Evolutionary conservation across 169 alveolate genomes (phyloP), one percentile per base, ranked within the genome.

Genomic region (Cryptosporidium sp.): DNA sequence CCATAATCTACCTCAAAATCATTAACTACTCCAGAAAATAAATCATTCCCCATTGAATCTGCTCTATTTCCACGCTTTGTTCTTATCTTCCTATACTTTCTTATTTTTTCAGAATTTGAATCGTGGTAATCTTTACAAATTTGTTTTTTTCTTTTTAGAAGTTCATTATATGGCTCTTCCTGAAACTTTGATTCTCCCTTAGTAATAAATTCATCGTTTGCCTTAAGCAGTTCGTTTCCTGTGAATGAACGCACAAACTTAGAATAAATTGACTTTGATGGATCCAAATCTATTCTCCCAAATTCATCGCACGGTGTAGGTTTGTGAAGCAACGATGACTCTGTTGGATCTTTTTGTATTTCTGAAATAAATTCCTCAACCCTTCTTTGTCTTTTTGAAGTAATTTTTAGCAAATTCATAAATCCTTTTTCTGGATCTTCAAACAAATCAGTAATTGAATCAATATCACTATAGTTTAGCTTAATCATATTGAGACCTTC

Each of bases 231-330:
- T 21, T 58, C 60, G 56, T 33, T 60, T 35, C 31, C 35, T 16
- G 61, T 10, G 37, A 48, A 56, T 10, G n/a, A 53, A 53, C 58
- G 0, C 2, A 80, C 45, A 44, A 80, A 42, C 45, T 62, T 80
- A 42, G 73, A 62, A 42, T 62, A 80, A 21, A 80, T 42, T 9
- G 73, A 39, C 42, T 61, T 60, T 14, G 89, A 80, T 18, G 89
- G 89, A 16, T 80, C 89, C 69, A 80, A 62, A 80, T 80, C 89
- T 21, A 80, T 80, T 80, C 89, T 80, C n/a, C 89, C 89, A 80
- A 80, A 80, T 67, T 80, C 89, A 26, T 80, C 89, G 37, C 80
- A 80, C 14, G 89, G 89, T 0, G 89, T 80, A 45, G 89, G 42
- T 48, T 45, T 80, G 31, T 80, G 75, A 60, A 42, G 12, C 10